Conservation (phyloP, 75 land plant species). For the Pinus tabuliformis region DNA sequence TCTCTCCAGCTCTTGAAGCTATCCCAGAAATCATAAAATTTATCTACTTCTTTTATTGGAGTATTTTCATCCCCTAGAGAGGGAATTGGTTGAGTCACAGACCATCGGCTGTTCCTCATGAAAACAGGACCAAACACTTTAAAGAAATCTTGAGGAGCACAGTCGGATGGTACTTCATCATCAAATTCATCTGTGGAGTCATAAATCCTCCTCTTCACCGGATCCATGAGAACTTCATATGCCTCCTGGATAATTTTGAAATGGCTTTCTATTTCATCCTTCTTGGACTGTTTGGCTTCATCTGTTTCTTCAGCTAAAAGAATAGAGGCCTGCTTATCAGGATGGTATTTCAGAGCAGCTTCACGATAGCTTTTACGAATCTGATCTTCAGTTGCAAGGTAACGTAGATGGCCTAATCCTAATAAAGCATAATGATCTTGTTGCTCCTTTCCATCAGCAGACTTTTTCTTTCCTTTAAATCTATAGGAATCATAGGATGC, state of each 20-base stretch:
- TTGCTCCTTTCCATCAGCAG: conserved; percentile 46
- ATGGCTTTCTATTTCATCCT: conserved; percentile 87
- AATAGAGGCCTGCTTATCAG: conserved; percentile 92
- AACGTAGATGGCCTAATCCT: conserved; percentile 80
- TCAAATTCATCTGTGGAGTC: conserved; percentile 99
- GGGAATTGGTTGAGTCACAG: conserved; percentile 73
- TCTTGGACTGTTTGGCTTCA: conserved; percentile 79
- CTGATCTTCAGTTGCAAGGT: conserved; percentile 93
- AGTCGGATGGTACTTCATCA: conserved; percentile 91
- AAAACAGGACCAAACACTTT: conserved; percentile 96
- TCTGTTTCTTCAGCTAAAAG: conserved; percentile 86
- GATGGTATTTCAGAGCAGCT: conserved; percentile 85
- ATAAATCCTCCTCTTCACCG: conserved; percentile 84
- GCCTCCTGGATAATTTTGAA: conserved; percentile 94
- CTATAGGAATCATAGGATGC: conserved; percentile 72
- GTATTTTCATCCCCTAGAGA: conserved; percentile 70
- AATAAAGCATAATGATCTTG: conserved; percentile 95
- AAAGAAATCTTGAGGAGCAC: conserved; percentile 84
- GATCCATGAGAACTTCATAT: conserved; percentile 93
- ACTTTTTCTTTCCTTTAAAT: conserved; percentile 80
- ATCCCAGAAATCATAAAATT: conserved; percentile 91
- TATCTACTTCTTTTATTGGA: conserved; percentile 67
- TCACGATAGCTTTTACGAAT: conserved; percentile 87
- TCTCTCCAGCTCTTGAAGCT: conserved; percentile 95
- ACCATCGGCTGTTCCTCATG: conserved; percentile 90